Evolutionary conservation across 192 early-diverging fungal genomes (phyloP).

Genomic region (Nowakowskiella sp.): DNA sequence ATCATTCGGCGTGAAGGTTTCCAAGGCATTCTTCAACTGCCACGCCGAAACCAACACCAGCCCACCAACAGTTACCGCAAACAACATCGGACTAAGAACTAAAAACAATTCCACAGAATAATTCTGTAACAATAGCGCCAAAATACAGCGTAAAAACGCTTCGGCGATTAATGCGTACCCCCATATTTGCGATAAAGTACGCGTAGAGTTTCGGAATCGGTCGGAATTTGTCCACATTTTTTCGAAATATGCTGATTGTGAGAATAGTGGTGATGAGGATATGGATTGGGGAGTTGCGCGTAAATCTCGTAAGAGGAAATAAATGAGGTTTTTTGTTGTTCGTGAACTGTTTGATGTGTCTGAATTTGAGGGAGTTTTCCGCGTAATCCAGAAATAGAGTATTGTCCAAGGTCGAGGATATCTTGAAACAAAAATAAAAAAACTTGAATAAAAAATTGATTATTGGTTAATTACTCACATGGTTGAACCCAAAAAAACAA

Average conservation of each 20-base stretch:
- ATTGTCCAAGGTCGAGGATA: background rate
- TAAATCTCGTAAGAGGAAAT: background rate
- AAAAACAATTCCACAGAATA: background rate
- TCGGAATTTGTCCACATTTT: background rate
- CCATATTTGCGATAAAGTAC: background rate
- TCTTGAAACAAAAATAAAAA: no score
- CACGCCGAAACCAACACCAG: background rate
- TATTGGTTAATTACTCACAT: no score
- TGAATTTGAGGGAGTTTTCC: background rate
- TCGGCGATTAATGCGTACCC: background rate
- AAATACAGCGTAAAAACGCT: background rate
- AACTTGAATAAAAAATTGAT: no score
- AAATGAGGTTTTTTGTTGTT: background rate
- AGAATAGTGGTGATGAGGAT: background rate
- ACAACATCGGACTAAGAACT: background rate
- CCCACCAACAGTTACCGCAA: background rate
- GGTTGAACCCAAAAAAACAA: background rate
- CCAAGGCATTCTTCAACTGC: background rate
- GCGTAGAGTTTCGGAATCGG: background rate
- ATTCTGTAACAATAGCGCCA: background rate
- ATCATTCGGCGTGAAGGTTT: no score
- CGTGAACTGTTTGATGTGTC: background rate
- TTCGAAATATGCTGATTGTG: background rate
- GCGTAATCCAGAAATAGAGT: background rate
- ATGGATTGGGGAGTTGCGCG: background rate